A percentile compares a stretch with the other conserved stretches of the same genome.
These are phyloP conservation scores for Erysimum pusillum DNA, from an alignment of 441 rosid genomes.

Conservation along the genomic window DNA sequence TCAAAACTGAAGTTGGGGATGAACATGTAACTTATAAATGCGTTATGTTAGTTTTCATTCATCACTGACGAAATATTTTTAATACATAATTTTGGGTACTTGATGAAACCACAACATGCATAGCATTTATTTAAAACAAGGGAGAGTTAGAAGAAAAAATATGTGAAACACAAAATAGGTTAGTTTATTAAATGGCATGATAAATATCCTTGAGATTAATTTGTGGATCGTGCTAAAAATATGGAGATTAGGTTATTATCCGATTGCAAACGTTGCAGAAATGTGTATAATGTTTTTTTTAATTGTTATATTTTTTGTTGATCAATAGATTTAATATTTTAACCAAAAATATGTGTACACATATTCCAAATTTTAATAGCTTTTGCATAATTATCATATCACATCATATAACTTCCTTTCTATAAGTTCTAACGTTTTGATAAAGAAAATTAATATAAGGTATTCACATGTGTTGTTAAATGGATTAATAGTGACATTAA, in stretches of 20 bases:
- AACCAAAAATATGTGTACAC: background rate
- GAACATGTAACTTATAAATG: background rate
- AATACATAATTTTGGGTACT: background rate
- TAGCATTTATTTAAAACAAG: background rate
- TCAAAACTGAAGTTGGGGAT: background rate
- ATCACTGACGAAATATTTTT: background rate
- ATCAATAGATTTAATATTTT: background rate
- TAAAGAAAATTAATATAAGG: background rate
- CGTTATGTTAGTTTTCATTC: background rate
- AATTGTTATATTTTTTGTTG: background rate
- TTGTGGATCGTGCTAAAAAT: background rate
- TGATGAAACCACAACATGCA: conserved; percentile 12
- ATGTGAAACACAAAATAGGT: background rate
- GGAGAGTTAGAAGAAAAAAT: background rate
- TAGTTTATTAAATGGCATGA: background rate
- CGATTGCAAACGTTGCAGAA: background rate
- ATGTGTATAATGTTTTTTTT: too few species aligned
- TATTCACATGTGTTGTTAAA: conserved; percentile 7
- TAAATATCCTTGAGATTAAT: background rate
- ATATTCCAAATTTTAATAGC: background rate
- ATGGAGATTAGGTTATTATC: background rate
- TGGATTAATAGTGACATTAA: conserved; percentile 8
- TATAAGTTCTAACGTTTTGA: background rate
- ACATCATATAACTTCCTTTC: background rate
- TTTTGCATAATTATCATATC: background rate